A percentile compares a stretch with the other conserved stretches of the same genome.
Conservation (phyloP, 306 rosid genomes). For the Prunus padus region DNA sequence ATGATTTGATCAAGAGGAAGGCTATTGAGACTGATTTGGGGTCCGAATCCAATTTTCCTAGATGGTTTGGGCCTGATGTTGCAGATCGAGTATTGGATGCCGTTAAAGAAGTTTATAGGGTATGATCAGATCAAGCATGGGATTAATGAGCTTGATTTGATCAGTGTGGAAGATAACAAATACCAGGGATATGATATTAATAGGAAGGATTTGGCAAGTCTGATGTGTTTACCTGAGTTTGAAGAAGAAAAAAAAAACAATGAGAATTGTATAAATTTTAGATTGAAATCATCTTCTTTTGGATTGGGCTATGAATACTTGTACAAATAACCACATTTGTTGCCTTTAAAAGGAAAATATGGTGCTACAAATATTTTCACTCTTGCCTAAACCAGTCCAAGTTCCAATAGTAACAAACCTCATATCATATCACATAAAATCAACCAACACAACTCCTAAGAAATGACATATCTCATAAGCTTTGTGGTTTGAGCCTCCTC, state of each 20-base stretch:
- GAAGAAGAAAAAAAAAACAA: no score
- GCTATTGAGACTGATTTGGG: constrained; percentile 72
- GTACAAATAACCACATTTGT: no score
- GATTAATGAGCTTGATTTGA: neutral
- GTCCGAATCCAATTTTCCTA: constrained; percentile 63
- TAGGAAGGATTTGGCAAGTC: neutral
- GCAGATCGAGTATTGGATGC: constrained; percentile 51
- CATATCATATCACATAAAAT: neutral
- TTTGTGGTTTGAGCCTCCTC: neutral
- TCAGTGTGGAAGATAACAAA: neutral
- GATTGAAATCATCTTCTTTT: neutral
- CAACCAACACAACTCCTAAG: no score
- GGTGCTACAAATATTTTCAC: no score
- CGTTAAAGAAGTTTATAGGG: constrained; percentile 38
- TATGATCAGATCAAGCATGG: constrained; percentile 8
- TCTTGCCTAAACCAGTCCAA: no score
- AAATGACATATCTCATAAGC: neutral
- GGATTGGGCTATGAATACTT: neutral
- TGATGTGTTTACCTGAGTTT: no score
- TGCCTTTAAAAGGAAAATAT: neutral
- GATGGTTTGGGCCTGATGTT: constrained; percentile 67
- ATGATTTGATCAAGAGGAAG: constrained; percentile 51
- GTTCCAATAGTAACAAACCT: no score
- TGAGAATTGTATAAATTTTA: neutral
- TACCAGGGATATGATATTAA: neutral